Evolutionary conservation across 192 early-diverging fungal genomes (phyloP).

Genomic region (Backusella sp.): DNA sequence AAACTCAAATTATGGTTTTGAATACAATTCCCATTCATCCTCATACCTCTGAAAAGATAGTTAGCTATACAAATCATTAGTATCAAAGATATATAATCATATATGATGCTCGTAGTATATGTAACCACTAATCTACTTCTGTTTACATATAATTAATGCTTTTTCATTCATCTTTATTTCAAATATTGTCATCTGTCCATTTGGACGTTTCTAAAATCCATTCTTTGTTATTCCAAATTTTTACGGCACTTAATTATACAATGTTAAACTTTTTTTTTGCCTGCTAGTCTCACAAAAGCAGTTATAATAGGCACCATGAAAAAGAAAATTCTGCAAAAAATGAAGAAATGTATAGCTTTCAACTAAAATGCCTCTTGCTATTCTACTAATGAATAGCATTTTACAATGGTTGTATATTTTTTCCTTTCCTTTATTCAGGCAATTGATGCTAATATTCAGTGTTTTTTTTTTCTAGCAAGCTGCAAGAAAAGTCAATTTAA

Average conservation of each 20-base stretch:
- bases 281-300: background rate
- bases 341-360: background rate
- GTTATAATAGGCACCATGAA: background rate
- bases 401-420: background rate
- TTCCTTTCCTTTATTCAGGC: background rate
- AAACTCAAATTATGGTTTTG: background rate
- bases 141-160: background rate
- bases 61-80: no score
- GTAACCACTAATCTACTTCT: background rate
- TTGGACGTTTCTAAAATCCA: slow-evolving; percentile 1
- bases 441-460: background rate
- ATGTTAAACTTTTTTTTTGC: background rate
- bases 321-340: background rate
- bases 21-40: background rate
- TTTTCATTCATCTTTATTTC: background rate
- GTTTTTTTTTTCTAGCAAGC: background rate
- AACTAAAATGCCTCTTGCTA: background rate
- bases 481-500: background rate
- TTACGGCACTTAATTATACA: background rate
- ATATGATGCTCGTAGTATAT: no score
- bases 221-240: background rate
- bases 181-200: background rate
- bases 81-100: no score
- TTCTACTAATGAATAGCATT: background rate
- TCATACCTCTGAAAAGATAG: no score